A percentile compares a stretch with the other conserved stretches of the same genome.
phyloP scores from a whole-genome alignment of 768 basidiomycete species.

The Rhizopogon vinicolor region DNA sequence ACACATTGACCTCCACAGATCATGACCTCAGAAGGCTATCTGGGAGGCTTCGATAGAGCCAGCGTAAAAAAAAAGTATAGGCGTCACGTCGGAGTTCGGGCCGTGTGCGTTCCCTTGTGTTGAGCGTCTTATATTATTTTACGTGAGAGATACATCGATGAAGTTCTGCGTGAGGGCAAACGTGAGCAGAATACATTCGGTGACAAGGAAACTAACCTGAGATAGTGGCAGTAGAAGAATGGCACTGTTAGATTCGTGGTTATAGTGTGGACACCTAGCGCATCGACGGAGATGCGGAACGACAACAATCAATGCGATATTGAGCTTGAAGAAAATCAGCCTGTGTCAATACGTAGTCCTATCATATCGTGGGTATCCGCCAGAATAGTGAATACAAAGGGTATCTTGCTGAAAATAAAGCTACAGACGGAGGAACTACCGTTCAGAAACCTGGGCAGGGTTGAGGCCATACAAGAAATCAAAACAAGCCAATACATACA shows the following conservation, averaged over 20 bases:
- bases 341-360: background rate
- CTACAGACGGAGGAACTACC: background rate
- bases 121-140: background rate
- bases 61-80: background rate
- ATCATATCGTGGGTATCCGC: background rate
- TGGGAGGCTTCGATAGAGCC: conserved; percentile 60
- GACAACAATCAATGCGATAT: no score
- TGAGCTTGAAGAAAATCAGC: background rate
- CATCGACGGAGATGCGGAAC: background rate
- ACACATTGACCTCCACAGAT: conserved; percentile 55
- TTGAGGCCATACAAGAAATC: background rate
- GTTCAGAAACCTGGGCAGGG: conserved; percentile 22
- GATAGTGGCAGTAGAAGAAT: background rate
- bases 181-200: background rate
- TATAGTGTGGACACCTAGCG: background rate
- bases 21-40: conserved; percentile 35
- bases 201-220: background rate
- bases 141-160: background rate
- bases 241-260: background rate
- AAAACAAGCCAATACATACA: conserved; percentile 46
- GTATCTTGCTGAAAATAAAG: background rate
- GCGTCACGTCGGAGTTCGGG: no score
- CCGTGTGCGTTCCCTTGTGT: no score
- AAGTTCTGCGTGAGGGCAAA: background rate
- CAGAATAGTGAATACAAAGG: background rate